Conservation (phyloP, 2,329 filamentous ascomycete species). For the Xylariomycetidae sp. region DNA sequence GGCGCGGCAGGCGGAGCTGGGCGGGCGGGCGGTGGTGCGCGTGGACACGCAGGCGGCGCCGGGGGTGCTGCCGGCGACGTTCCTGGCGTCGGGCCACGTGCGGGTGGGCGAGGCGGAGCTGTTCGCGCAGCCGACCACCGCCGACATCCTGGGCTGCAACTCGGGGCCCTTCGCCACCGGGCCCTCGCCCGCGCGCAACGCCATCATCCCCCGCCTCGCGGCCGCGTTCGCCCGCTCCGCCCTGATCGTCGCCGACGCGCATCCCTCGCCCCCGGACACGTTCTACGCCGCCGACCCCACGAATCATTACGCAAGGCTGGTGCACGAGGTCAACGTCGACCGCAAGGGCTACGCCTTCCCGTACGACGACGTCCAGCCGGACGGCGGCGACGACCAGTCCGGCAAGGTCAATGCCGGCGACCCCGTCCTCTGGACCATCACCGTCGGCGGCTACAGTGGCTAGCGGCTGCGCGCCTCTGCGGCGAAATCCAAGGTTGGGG, state of each 20-base stretch:
- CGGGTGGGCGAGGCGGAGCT: conserved; percentile 30
- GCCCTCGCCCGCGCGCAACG: conserved; percentile 33
- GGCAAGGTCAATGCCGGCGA: conserved; percentile 49
- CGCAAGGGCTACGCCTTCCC: conserved; percentile 54
- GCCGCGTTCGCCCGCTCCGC: conserved; percentile 48
- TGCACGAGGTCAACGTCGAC: conserved; percentile 48
- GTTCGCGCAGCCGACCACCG: conserved; percentile 51
- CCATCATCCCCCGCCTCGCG: conserved; percentile 42
- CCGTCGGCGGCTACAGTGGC: conserved; percentile 37
- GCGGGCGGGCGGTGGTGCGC: conserved; percentile 34
- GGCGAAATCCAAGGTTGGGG: neutral
- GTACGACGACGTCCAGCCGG: conserved; percentile 53
- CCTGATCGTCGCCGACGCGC: conserved; percentile 40
- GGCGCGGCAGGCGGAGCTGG: conserved; percentile 7
- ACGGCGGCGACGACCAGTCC: conserved; percentile 45
- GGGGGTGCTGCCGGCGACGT: conserved; percentile 47
- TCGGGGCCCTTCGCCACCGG: conserved; percentile 52
- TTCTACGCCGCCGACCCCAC: conserved; percentile 38
- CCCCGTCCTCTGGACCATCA: conserved; percentile 42
- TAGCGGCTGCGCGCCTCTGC: neutral
- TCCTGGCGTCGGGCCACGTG: conserved; percentile 34
- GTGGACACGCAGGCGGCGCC: conserved; percentile 60
- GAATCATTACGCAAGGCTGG: conserved; percentile 53
- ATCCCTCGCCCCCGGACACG: conserved; percentile 28
- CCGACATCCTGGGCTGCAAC: conserved; percentile 62